Evolutionary conservation across 2,329 filamentous ascomycete genomes (phyloP).

Genomic region (Penicillium sclerotigenum): DNA sequence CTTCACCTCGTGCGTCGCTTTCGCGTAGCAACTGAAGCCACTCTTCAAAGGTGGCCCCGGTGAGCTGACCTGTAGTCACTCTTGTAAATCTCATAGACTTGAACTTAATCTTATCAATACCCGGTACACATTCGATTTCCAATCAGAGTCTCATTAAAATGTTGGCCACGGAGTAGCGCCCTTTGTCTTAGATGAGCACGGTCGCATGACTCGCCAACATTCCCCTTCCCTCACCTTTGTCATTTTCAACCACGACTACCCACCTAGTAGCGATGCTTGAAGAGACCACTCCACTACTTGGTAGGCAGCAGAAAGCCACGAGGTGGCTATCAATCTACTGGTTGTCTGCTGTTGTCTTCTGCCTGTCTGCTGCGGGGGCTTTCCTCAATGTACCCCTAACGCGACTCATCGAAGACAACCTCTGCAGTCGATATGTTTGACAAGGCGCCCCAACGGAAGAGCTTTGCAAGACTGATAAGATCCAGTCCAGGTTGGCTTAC

Average conservation of each 20-base stretch:
- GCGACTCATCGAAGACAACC: not conserved
- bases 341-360: not conserved
- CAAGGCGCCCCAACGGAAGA: not conserved
- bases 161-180: not conserved
- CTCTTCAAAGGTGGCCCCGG: no score
- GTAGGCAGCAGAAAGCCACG: not conserved
- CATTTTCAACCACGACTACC: not conserved
- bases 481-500: not conserved
- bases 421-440: not conserved
- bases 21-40: no score
- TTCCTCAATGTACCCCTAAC: not conserved
- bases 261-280: not conserved
- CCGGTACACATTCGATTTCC: not conserved
- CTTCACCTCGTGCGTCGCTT: no score
- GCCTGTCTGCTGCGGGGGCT: not conserved
- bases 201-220: not conserved
- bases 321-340: not conserved
- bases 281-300: not conserved
- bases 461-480: not conserved
- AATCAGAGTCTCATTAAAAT: not conserved
- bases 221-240: not conserved
- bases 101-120: no score
- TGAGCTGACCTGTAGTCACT: no score
- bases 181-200: not conserved
- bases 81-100: no score